These are phyloP conservation scores for Kuraishia piskuri DNA, from an alignment of 805 yeast genomes.

Conservation along the genomic window DNA sequence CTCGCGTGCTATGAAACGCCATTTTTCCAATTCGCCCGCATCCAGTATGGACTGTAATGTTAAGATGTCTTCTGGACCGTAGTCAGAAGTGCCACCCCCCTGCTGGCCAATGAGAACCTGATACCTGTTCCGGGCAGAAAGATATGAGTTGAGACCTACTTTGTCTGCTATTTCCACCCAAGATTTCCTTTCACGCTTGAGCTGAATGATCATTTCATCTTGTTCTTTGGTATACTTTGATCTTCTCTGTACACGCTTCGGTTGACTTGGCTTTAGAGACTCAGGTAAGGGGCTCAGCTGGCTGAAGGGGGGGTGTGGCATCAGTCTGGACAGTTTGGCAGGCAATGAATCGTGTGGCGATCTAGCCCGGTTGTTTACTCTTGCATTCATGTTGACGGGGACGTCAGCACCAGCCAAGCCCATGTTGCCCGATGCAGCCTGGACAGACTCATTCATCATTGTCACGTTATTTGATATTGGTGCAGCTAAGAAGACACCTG, in stretches of 20 bases:
- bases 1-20: constrained; percentile 58
- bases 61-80: constrained; percentile 49
- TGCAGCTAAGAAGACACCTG: background rate
- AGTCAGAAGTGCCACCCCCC: constrained; percentile 61
- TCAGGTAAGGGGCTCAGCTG: constrained; percentile 34
- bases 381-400: too few relatives aligned
- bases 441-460: background rate
- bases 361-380: background rate
- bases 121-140: constrained; percentile 72
- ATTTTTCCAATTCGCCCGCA: constrained; percentile 62
- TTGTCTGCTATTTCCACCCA: constrained; percentile 71
- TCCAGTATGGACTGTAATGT: constrained; percentile 48
- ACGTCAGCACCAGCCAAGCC: too few relatives aligned
- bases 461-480: background rate
- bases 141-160: constrained; percentile 53
- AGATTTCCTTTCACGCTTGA: constrained; percentile 54
- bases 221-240: constrained; percentile 67
- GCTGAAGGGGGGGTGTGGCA: constrained; percentile 43
- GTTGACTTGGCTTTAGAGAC: constrained; percentile 29
- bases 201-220: constrained; percentile 51
- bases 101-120: constrained; percentile 80
- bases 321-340: constrained; percentile 9
- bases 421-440: background rate
- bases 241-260: constrained; percentile 47
- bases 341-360: constrained; percentile 1